Evolutionary conservation across 2,329 filamentous ascomycete genomes (phyloP).

Genomic region (Cladosporium phlei): DNA sequence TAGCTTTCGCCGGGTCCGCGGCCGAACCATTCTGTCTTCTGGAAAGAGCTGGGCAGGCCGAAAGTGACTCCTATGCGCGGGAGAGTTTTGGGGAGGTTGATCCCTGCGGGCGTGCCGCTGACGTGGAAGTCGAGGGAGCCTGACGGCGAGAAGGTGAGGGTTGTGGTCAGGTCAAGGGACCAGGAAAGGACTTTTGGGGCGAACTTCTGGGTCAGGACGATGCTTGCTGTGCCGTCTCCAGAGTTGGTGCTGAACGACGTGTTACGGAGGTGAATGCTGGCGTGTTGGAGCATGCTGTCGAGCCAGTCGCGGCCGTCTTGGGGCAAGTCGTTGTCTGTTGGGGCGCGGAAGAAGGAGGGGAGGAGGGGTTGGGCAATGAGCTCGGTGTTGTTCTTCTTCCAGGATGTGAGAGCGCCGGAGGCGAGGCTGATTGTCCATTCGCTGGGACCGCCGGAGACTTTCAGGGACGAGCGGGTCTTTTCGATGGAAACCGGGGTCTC

Average conservation of each 20-base stretch:
- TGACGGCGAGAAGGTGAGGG: conserved; percentile 48
- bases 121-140: conserved; percentile 47
- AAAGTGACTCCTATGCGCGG: conserved; percentile 60
- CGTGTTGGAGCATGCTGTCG: conserved; percentile 19
- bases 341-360: conserved; percentile 55
- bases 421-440: conserved; percentile 22
- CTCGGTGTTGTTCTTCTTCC: conserved; percentile 23
- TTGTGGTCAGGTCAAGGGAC: conserved; percentile 43
- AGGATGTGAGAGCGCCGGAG: conserved; percentile 20
- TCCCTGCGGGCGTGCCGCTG: conserved; percentile 33
- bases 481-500: not conserved
- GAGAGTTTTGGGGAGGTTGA: conserved; percentile 49
- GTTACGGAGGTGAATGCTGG: conserved; percentile 19
- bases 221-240: conserved; percentile 14
- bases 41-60: conserved; percentile 44
- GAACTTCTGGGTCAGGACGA: conserved; percentile 22
- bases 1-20: conserved; percentile 63
- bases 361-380: conserved; percentile 19
- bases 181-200: conserved; percentile 59
- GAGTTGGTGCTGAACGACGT: conserved; percentile 14
- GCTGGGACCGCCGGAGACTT: not conserved
- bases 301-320: conserved; percentile 55
- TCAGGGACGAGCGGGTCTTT: not conserved
- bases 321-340: conserved; percentile 61
- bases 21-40: conserved; percentile 56